Evolutionary conservation across 1,139 yeast species (phyloP).

Genomic region (Wickerhamomyces sp.): DNA sequence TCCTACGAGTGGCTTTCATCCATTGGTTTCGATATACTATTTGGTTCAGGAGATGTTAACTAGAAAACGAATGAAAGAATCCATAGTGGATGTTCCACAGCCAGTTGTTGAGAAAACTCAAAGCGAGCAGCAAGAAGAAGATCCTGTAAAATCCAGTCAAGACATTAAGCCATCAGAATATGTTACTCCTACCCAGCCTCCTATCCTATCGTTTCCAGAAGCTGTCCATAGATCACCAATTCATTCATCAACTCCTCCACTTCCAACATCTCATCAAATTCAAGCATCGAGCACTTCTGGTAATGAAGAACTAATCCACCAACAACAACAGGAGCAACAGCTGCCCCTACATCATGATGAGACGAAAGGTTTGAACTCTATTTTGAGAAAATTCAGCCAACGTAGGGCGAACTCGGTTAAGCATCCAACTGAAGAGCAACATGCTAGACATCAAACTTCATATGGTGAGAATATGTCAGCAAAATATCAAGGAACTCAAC

Average conservation of each 20-base stretch:
- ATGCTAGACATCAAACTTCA: neutral
- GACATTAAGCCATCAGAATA: neutral
- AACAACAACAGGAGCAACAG: slow-evolving; percentile 15
- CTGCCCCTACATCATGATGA: slow-evolving; percentile 14
- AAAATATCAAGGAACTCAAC: slow-evolving; percentile 6
- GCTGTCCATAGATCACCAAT: slow-evolving; percentile 63
- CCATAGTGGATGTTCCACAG: slow-evolving; percentile 19
- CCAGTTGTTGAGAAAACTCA: slow-evolving; percentile 1
- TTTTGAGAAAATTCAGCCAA: slow-evolving; percentile 26
- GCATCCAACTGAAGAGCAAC: slow-evolving; percentile 12
- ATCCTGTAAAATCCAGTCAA: too few species aligned
- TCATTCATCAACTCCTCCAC: slow-evolving; percentile 21
- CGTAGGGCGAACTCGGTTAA: slow-evolving; percentile 22
- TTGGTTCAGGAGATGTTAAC: slow-evolving; percentile 79
- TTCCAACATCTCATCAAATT: slow-evolving; percentile 23
- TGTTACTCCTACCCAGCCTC: slow-evolving; percentile 29
- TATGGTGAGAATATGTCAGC: slow-evolving; percentile 1
- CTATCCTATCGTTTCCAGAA: slow-evolving; percentile 52
- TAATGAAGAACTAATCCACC: slow-evolving; percentile 20
- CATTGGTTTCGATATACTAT: slow-evolving; percentile 80
- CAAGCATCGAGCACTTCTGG: slow-evolving; percentile 16
- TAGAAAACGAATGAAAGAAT: slow-evolving; percentile 57
- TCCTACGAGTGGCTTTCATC: slow-evolving; percentile 90
- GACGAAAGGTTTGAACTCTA: slow-evolving; percentile 26
- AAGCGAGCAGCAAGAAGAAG: neutral